A percentile compares a stretch with the other conserved stretches of the same genome.
Conservation (phyloP, 129 eudicot genomes). For the Silybum marianum region DNA sequence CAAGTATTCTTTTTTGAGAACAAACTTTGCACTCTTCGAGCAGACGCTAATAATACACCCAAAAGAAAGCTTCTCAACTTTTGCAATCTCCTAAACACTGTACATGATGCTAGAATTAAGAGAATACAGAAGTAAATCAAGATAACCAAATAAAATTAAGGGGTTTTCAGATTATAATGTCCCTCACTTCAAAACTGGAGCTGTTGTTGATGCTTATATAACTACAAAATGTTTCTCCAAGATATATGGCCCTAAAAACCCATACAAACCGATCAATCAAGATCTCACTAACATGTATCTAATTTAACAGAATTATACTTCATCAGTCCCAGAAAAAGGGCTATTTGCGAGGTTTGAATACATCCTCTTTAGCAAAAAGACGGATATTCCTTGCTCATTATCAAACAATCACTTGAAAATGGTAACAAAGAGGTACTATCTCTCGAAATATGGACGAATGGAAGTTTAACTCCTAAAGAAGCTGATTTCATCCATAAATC, state of each 20-base stretch:
- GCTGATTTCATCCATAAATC: too few relatives aligned
- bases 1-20: background rate
- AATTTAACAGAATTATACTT: background rate
- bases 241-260: conserved; percentile 76
- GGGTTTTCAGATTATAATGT: conserved; percentile 40
- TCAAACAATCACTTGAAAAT: too few relatives aligned
- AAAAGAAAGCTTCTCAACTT: background rate
- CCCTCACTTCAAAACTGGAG: conserved; percentile 84
- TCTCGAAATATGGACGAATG: too few relatives aligned
- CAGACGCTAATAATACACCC: background rate
- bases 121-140: conserved; percentile 12
- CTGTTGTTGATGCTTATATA: conserved; percentile 96
- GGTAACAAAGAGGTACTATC: too few relatives aligned
- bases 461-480: too few relatives aligned
- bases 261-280: conserved; percentile 1
- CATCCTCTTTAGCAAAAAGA: too few relatives aligned
- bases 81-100: conserved; percentile 16
- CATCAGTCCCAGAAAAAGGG: background rate
- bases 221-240: conserved; percentile 97
- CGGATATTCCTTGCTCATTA: too few relatives aligned
- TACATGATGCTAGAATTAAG: conserved; percentile 14
- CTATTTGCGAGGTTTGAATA: background rate
- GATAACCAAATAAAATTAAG: background rate
- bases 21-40: background rate
- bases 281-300: background rate